These are phyloP conservation scores for Penicillium brasilianum DNA, from an alignment of 2,329 filamentous ascomycete genomes.

Conservation along the genomic window DNA sequence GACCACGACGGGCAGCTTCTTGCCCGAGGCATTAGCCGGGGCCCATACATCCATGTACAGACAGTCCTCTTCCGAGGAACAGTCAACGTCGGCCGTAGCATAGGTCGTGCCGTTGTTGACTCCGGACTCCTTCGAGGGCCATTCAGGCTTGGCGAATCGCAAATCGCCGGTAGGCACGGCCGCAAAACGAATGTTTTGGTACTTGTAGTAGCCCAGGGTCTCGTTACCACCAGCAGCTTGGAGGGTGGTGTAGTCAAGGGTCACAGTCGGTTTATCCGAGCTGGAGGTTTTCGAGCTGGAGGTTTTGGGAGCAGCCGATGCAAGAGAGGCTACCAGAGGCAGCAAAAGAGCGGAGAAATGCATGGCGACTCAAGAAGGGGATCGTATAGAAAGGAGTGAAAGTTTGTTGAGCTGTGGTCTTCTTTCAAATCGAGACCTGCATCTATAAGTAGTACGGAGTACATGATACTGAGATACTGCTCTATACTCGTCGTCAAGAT, in stretches of 20 bases:
- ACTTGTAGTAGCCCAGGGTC: slow-evolving; percentile 35
- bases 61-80: slow-evolving; percentile 38
- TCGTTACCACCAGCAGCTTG: slow-evolving; percentile 32
- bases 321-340: slow-evolving; percentile 14
- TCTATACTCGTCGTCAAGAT: slow-evolving; percentile 1
- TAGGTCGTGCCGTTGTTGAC: slow-evolving; percentile 40
- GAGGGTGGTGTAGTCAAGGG: slow-evolving; percentile 37
- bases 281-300: slow-evolving; percentile 5
- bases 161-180: slow-evolving; percentile 35
- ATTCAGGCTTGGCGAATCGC: slow-evolving; percentile 39
- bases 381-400: not conserved
- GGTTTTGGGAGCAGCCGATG: slow-evolving; percentile 11
- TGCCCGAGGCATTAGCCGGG: slow-evolving; percentile 32
- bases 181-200: slow-evolving; percentile 44
- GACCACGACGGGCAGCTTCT: slow-evolving; percentile 38
- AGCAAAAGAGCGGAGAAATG: slow-evolving; percentile 14
- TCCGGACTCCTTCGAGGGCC: slow-evolving; percentile 35
- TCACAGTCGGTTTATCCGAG: slow-evolving; percentile 23
- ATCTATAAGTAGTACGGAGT: not conserved
- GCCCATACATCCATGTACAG: slow-evolving; percentile 26
- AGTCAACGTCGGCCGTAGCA: slow-evolving; percentile 41
- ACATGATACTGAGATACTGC: not conserved
- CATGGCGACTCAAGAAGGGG: slow-evolving; percentile 4
- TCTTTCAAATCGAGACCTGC: not conserved
- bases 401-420: not conserved